Conservation (phyloP, 1,284 basidiomycete species). For the Cryptococcus maquisensis region DNA sequence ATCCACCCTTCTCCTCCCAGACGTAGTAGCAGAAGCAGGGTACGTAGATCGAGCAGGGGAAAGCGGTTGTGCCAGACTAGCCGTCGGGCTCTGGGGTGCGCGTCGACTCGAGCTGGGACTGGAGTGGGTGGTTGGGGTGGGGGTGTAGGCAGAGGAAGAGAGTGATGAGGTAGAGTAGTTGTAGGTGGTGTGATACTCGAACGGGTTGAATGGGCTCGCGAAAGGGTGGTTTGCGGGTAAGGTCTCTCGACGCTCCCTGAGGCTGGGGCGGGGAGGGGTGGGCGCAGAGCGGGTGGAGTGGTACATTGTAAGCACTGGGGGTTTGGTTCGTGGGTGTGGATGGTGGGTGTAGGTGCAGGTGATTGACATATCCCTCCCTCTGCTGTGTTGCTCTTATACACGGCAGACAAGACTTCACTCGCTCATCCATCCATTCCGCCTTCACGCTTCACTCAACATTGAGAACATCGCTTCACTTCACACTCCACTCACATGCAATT, state of each 20-base stretch:
- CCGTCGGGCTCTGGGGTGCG: conserved; percentile 1
- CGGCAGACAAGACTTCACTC: neutral
- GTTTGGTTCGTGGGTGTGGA: neutral
- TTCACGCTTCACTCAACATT: neutral
- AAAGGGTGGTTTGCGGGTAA: conserved; percentile 21
- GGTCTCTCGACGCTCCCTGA: neutral
- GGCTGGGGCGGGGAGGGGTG: conserved; percentile 1
- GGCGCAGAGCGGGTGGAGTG: conserved; percentile 19
- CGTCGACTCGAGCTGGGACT: neutral
- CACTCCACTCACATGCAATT: too few species aligned
- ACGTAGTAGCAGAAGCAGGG: neutral
- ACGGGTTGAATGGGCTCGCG: conserved; percentile 5
- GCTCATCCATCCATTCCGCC: conserved; percentile 1
- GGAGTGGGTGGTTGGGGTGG: neutral
- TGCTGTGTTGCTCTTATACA: neutral
- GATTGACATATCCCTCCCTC: neutral
- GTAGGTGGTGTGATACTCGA: neutral
- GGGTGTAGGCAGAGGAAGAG: neutral
- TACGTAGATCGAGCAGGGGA: neutral
- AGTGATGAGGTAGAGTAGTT: neutral
- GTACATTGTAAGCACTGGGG: conserved; percentile 9
- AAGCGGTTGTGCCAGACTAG: conserved; percentile 5
- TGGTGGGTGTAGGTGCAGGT: neutral
- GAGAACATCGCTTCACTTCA: too few species aligned
- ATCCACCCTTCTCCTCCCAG: neutral